A percentile compares a stretch with the other conserved stretches of the same genome.
Evolutionary conservation across 148 eudicot species (phyloP).

Genomic region (Limonium bicolor): DNA sequence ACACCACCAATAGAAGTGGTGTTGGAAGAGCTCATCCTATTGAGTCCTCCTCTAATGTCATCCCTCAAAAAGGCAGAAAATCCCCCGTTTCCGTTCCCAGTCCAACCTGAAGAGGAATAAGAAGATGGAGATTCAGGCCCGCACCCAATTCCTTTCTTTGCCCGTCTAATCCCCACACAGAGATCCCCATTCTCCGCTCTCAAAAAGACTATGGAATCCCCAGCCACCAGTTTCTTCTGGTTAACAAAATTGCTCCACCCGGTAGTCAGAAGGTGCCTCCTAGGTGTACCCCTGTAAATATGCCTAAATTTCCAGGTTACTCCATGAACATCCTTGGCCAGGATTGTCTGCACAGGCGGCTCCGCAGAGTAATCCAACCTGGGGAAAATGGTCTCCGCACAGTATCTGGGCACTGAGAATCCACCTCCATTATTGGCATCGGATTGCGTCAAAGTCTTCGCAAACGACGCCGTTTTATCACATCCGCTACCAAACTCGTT

Average conservation of each 20-base stretch:
- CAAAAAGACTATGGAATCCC: constrained; percentile 80
- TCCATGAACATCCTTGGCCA: constrained; percentile 85
- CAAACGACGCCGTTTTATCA: constrained; percentile 63
- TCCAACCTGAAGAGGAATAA: not conserved
- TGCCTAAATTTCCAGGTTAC: constrained; percentile 85
- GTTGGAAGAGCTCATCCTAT: too few relatives aligned
- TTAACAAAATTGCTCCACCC: constrained; percentile 95
- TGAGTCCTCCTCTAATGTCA: too few relatives aligned
- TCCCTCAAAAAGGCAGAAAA: too few relatives aligned
- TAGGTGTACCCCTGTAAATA: constrained; percentile 86
- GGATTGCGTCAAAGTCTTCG: constrained; percentile 86
- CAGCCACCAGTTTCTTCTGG: constrained; percentile 82
- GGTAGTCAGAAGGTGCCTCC: constrained; percentile 76
- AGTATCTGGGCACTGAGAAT: constrained; percentile 77
- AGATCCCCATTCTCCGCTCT: constrained; percentile 77
- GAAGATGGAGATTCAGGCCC: constrained; percentile 23
- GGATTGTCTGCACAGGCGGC: constrained; percentile 81
- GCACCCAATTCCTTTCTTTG: constrained; percentile 53
- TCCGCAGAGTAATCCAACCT: constrained; percentile 70
- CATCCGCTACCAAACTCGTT: too few relatives aligned
- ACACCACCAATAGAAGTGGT: too few relatives aligned
- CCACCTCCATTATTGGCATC: constrained; percentile 99
- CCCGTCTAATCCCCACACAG: constrained; percentile 79
- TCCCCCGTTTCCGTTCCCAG: too few relatives aligned
- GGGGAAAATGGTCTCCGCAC: constrained; percentile 92